Evolutionary conservation across 768 basidiomycete genomes (phyloP), one percentile per base, ranked within the genome.

Genomic region (Coprinellus micaceus): DNA sequence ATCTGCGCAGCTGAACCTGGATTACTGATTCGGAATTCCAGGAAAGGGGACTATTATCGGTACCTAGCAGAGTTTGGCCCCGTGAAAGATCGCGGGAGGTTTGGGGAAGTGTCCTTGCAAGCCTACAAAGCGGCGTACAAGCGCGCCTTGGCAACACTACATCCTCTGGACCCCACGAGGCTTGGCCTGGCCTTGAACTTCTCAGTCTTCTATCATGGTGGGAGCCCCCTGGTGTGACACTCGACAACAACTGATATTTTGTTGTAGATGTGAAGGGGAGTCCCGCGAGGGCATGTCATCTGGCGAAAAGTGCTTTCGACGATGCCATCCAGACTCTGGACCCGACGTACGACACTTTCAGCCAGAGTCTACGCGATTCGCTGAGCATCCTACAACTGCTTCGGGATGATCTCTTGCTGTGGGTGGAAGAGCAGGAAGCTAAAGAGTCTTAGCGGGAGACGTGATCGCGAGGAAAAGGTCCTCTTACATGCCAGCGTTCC

Each of bases 291-390:
- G 92, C 92, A 29, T 93, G 91, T 69, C 88, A 89, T 68, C 78
- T 94, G 57, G 92, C 91, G 50, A 94, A 94, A 73, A 89, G 91
- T 66, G 93, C 92, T 3, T 93, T 95, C 69, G 93, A 95, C 70
- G 90, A 93, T 64, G 93, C 92, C 5, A 85, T 95, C 54, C 77
- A 82, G 57, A 84, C 86, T 67, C 74, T 89, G 66, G 71, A 73
- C 53, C 66, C 70, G 24, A 66, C 70, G 58, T 82, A 78, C 63
- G 65, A 49, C 53, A 58, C 57, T 13, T 54, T 68, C 33, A 69
- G 74, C 52, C 75, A 79, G 60, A 70, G 71, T 17, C 68, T 81
- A 64, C 75, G 77, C 67, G 91, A 94, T 72, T 89, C 92, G 52
- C 78, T 94, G 71, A 84, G 90, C 71, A 92, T 92, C 64, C 69